Base-by-base conservation (phyloP, 176 grass and related monocot genomes). In the Carex scoparia region DNA sequence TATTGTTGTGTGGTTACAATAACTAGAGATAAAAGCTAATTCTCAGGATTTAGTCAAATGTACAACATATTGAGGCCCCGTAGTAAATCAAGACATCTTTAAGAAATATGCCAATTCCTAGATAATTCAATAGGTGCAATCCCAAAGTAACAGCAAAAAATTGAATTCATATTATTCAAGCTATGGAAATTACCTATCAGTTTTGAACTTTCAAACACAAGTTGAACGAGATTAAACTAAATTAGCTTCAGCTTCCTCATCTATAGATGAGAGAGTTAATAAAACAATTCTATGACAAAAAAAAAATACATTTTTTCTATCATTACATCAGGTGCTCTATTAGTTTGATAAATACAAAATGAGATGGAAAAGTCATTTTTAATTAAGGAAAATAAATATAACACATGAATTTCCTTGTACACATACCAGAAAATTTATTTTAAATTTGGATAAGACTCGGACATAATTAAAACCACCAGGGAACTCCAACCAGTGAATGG, bases 401-500 rank as follows among this genome's bases (percentile, higher is more conserved):
- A 54, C 32, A 79, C 13, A 37, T 14, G 1, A 58, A 78, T 58
- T 33, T 57, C 13, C 13, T 57, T 57, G 16, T 58, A 79, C 5
- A 33, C 49, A 2, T 79, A 57, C 18, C 44, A 27, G 42, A 1
- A 71, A 59, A 33, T 72, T 91, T 86, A 95, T 72, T 85, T 84
- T 38, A 95, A 87, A 37, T 84, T 88, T 32, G 96, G 96, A 88
- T 95, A 95, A 61, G 96, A 89, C 81, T 98, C 91, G 0, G 87
- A 63, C 96, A 98, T 92, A 79, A 95, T 98, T 66, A 98, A 84
- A 81, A 98, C 89, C 48, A 98, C 3, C 38, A 98, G 91, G 6
- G 96, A 92, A 32, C 89, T 98, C 93, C 96, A 98, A 31, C 96
- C 96, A 33, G 95, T 98, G 77, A 98, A 98, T 2, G 93, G 90